phyloP scores from a whole-genome alignment of 805 yeast species.

The Kodamaea sagamina region DNA sequence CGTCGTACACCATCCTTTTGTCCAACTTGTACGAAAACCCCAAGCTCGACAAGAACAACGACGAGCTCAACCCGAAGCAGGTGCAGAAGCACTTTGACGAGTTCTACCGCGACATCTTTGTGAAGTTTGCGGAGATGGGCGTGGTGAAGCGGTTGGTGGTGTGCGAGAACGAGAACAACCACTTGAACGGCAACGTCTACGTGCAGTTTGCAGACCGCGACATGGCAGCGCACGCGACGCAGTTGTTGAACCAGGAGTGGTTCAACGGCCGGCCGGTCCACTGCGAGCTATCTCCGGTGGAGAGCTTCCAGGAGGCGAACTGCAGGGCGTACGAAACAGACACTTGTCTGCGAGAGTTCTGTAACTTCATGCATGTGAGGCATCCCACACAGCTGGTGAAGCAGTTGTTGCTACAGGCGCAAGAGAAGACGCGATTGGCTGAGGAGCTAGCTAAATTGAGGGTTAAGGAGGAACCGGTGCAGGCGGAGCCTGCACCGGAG shows the following conservation, averaged over 20 bases:
- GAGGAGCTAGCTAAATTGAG: conserved; percentile 18
- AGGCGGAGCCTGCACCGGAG: conserved; percentile 1
- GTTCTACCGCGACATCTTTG: conserved; percentile 70
- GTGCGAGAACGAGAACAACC: conserved; percentile 81
- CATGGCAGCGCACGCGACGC: conserved; percentile 62
- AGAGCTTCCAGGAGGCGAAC: conserved; percentile 65
- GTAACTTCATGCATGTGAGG: conserved; percentile 84
- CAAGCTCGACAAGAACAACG: conserved; percentile 37
- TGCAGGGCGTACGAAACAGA: conserved; percentile 70
- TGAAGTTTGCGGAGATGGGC: conserved; percentile 55
- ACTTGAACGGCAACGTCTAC: conserved; percentile 84
- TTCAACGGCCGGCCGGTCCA: conserved; percentile 75
- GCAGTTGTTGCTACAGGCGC: conserved; percentile 41
- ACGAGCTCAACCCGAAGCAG: conserved; percentile 35
- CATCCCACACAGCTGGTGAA: conserved; percentile 51
- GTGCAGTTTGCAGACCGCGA: conserved; percentile 56
- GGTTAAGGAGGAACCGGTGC: no score
- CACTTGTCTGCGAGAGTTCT: conserved; percentile 72
- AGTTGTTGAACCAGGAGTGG: conserved; percentile 77
- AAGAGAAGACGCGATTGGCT: conserved; percentile 31
- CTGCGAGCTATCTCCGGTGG: conserved; percentile 76
- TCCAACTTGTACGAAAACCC: conserved; percentile 69
- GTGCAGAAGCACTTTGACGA: conserved; percentile 54
- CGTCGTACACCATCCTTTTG: conserved; percentile 65
- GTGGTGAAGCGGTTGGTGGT: conserved; percentile 64